Evolutionary conservation across 148 eudicot species (phyloP).

Genomic region (Rhododendron vialii): DNA sequence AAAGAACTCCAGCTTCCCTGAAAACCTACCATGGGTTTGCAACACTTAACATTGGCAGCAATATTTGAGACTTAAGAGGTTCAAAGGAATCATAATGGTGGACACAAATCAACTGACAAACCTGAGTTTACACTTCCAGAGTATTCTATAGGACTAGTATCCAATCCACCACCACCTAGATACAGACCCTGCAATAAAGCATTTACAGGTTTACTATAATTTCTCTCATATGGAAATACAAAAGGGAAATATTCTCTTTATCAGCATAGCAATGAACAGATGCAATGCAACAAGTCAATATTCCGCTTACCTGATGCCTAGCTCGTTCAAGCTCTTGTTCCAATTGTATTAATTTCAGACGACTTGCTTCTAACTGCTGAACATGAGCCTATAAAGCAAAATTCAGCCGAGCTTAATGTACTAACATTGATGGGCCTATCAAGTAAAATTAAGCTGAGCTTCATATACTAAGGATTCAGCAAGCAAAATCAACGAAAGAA

Average conservation of each 20-base stretch:
- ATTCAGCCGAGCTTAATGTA: background rate
- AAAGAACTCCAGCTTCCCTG: no score
- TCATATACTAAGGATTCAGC: background rate
- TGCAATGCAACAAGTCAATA: background rate
- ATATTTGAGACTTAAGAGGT: background rate
- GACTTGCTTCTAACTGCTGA: conserved; percentile 86
- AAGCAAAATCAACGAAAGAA: background rate
- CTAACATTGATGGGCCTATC: background rate
- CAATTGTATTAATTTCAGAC: conserved; percentile 68
- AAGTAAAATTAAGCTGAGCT: background rate
- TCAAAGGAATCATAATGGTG: background rate
- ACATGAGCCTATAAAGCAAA: conserved; percentile 58
- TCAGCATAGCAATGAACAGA: background rate
- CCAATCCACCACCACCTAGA: conserved; percentile 56
- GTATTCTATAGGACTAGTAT: conserved; percentile 42
- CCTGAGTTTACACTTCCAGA: conserved; percentile 68
- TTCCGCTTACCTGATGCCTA: conserved; percentile 62
- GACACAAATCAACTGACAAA: conserved; percentile 25
- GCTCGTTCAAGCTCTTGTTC: conserved; percentile 89
- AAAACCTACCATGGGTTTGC: background rate
- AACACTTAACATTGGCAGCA: background rate
- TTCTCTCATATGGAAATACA: background rate
- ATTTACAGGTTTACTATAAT: conserved; percentile 6
- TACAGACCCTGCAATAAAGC: conserved; percentile 53
- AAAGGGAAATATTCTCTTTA: background rate